Evolutionary conservation across 1,284 basidiomycete genomes (phyloP), one percentile per base, ranked within the genome.

Genomic region (Cystobasidium slooffiae): DNA sequence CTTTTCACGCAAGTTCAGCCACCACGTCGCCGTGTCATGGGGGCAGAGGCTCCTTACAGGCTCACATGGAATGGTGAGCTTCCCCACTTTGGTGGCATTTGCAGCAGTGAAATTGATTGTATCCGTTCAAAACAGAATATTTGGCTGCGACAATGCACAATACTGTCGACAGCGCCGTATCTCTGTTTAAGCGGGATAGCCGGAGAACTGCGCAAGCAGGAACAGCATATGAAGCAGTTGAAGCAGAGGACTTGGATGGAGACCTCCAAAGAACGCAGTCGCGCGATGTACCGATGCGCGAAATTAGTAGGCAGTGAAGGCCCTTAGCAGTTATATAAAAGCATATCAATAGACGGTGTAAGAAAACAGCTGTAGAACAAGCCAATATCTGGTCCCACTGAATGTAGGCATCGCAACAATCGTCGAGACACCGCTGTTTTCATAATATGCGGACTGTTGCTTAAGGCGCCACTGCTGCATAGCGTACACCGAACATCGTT

Each of bases 1-100:
- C 63, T 64, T 14, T 52, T 70, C 31, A 74, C 75, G 1, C 69
- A 61, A 56, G 64, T 66, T 4, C 64, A 66, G 22, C 64, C 64
- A 52, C 51, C 51, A 24, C 64, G 64, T 20, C 47, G 64, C 1
- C 41, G 31, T 9, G 39, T 66, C 44, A 49, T 66, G 14, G 64
- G 64, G 0, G 39, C 41, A 49, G 49, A 52, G 18, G 49, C 51
- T 18, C 31, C 14, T 14, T 22, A 43, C 3, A 20, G 49, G 18
- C 16, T 47, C 24, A 66, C 64, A 10, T 43, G 64, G 51, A 66
- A 43, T 20, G 64, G 62, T 65, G 31, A 51, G 47, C n/a, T 8
- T 39, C 9, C 62, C 9, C 20, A 31, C 46, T 12, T 65, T 20
- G 1, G 7, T 51, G 18, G 12, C 46, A 3, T 1, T 9, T 24